phyloP scores from a whole-genome alignment of 2,329 filamentous ascomycete genomes.

The Aspergillus sp. region DNA sequence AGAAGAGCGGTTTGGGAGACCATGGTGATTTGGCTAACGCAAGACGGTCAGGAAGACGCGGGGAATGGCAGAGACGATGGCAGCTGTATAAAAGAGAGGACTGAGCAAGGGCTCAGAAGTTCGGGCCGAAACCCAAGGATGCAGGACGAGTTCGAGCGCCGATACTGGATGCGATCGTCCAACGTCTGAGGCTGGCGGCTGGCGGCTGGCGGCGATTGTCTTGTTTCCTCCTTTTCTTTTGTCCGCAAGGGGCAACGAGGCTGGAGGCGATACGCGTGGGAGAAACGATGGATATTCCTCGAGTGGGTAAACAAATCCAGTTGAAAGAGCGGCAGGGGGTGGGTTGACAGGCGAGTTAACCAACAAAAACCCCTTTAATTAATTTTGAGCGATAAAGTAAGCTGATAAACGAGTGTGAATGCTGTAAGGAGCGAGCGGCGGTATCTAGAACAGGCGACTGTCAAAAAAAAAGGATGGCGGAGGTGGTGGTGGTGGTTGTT shows the following conservation, averaged over 20 bases:
- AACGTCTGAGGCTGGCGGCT: background rate
- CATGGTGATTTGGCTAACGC: constrained; percentile 26
- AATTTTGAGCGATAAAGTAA: constrained; percentile 8
- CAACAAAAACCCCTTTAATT: constrained; percentile 16
- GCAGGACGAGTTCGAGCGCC: constrained; percentile 10
- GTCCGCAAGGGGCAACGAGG: constrained; percentile 10
- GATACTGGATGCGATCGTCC: constrained; percentile 11
- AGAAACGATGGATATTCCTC: constrained; percentile 1
- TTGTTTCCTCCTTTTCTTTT: background rate
- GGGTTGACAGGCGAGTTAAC: constrained; percentile 12
- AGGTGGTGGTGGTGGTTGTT: constrained; percentile 6
- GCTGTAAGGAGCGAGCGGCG: constrained; percentile 29
- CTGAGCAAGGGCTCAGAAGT: constrained; percentile 23
- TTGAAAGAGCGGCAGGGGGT: constrained; percentile 29
- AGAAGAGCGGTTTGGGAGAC: constrained; percentile 29
- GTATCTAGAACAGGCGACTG: constrained; percentile 16
- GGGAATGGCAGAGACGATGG: constrained; percentile 7
- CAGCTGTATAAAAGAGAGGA: constrained; percentile 23
- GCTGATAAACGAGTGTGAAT: constrained; percentile 25
- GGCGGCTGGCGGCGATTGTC: background rate
- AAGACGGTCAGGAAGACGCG: constrained; percentile 10
- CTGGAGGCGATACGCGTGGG: constrained; percentile 13
- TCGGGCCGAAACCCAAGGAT: constrained; percentile 8
- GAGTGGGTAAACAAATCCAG: constrained; percentile 16
- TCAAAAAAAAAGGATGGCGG: constrained; percentile 13